Evolutionary conservation across 176 grass and related monocot genomes (phyloP), one percentile per base, ranked within the genome.

Genomic region (Elymus sibiricus): DNA sequence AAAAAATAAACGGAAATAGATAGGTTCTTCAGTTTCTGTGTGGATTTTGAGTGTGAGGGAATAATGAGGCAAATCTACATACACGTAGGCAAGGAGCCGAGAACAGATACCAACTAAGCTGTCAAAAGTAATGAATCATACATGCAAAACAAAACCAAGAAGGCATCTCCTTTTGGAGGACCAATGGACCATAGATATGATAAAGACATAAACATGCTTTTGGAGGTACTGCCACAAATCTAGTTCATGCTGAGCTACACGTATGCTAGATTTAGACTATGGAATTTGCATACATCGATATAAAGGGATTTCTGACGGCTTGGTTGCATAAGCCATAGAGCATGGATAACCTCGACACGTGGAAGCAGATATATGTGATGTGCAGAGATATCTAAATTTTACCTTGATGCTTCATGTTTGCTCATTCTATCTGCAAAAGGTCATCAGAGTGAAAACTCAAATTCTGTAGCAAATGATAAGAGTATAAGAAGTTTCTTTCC

Each of bases 111-210:
- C 44, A 80, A 53, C 37, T 80, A 77, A 81, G 71, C 19, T 81
- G 37, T 69, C 60, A 75, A 87, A 84, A 80, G 75, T 13, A 73
- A 80, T 68, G 46, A 22, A 42, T 26, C 39, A 14, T 63, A 40
- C 24, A 25, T 46, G 34, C 72, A 75, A 81, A 87, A 85, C 39
- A 55, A 25, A 82, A 90, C 55, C 42, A 82, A 42, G 27, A 81
- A 87, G 81, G 76, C 81, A 91, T 91, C 85, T 91, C 49, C 81
- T 81, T 76, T 76, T 88, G 70, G 38, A 84, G 61, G 49, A 70
- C 14, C 27, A 9, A 17, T 85, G 27, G 74, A 34, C 74, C 74
- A 76, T 53, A 59, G n/a, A 81, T 53, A 53, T 77, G 70, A 84
- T 69, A 81, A 80, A 62, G 72, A 78, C 61, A 87, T 74, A 65